Percentiles rank a stretch among this genome's conserved stretches.
Evolutionary conservation across 306 rosid genomes (phyloP).

Genomic region (Glycine latifolia): DNA sequence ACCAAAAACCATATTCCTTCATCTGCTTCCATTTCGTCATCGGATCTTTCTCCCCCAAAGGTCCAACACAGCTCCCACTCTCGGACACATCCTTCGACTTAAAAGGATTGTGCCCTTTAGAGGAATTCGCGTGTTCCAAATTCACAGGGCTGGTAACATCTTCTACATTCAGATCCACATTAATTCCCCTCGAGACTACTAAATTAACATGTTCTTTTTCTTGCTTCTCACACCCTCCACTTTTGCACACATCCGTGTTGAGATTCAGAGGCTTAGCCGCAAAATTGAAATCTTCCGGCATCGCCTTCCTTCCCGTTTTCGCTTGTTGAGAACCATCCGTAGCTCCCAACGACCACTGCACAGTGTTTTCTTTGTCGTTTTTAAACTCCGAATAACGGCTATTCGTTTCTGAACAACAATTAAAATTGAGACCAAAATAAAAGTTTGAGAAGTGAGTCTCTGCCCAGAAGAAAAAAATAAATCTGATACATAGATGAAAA

Average conservation of each 20-base stretch:
- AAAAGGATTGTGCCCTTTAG: constrained; percentile 48
- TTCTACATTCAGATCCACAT: constrained; percentile 73
- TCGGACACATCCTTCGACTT: constrained; percentile 76
- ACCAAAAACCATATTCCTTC: constrained; percentile 91
- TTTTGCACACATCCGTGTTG: constrained; percentile 54
- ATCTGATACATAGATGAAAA: background rate
- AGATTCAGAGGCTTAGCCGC: constrained; percentile 58
- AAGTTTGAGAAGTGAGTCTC: background rate
- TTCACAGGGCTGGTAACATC: constrained; percentile 67
- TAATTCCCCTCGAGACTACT: constrained; percentile 57
- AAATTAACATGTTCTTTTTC: constrained; percentile 39
- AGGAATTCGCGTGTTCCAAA: constrained; percentile 48
- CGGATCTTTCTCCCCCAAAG: constrained; percentile 70
- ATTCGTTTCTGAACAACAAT: constrained; percentile 41
- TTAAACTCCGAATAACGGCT: constrained; percentile 22
- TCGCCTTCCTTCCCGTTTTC: constrained; percentile 42
- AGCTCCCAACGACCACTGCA: constrained; percentile 45
- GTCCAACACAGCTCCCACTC: constrained; percentile 84
- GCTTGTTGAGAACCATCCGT: constrained; percentile 53
- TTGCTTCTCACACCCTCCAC: constrained; percentile 50
- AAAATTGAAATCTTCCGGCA: constrained; percentile 29
- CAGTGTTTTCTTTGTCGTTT: constrained; percentile 50
- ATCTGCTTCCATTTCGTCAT: constrained; percentile 79
- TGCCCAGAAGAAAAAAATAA: background rate
- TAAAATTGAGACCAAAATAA: constrained; percentile 11